These are phyloP conservation scores for Myxozyma melibiosi DNA, from an alignment of 805 yeast genomes.

Conservation along the genomic window DNA sequence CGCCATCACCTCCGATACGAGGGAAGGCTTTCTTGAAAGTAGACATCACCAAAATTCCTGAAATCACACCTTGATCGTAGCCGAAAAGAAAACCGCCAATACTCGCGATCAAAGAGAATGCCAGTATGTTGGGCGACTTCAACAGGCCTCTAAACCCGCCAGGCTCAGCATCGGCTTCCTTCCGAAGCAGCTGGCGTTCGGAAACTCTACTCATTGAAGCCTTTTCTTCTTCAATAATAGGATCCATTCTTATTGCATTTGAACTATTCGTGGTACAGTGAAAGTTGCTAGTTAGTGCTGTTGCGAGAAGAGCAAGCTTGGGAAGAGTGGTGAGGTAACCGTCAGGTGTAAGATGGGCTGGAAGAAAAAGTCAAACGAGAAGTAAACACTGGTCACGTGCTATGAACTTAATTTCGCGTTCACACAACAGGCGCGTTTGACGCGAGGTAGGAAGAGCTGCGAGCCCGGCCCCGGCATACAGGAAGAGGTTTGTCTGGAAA, in stretches of 20 bases:
- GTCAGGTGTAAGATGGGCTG: neutral
- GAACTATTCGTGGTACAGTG: no score
- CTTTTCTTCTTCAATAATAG: neutral
- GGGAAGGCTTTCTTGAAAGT: constrained; percentile 28
- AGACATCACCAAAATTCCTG: constrained; percentile 37
- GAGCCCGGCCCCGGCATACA: no score
- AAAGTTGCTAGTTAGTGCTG: no score
- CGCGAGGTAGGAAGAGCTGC: no score
- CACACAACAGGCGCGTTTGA: constrained; percentile 1
- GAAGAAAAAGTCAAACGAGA: neutral
- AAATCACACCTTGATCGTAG: constrained; percentile 40
- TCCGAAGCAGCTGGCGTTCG: neutral
- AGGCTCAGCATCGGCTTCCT: neutral
- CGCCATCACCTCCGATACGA: constrained; percentile 24
- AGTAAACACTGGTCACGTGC: neutral
- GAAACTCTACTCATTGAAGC: neutral
- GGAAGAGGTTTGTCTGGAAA: no score
- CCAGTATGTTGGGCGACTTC: constrained; percentile 32
- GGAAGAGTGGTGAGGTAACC: neutral
- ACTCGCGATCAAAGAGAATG: constrained; percentile 38
- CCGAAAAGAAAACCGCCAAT: constrained; percentile 40
- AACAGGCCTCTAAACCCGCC: constrained; percentile 29
- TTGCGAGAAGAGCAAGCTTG: neutral
- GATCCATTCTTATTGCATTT: no score
- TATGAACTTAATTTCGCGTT: neutral